A percentile compares a stretch with the other conserved stretches of the same genome.
Conservation (phyloP, 345 rosid species). For the Turnera subulata region DNA sequence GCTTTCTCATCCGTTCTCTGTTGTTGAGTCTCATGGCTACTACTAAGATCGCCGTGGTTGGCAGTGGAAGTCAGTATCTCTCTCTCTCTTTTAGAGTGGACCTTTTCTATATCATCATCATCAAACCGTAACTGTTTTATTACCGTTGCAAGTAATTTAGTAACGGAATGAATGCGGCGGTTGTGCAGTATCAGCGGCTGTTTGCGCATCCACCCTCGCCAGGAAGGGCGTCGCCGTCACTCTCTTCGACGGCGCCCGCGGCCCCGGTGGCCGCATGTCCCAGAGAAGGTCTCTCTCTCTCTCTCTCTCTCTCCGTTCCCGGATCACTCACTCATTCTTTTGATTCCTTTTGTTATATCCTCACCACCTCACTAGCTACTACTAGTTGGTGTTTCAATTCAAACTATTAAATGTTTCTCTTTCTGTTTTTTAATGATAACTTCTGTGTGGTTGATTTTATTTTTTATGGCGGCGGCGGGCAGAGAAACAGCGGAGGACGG, state of each 20-base stretch:
- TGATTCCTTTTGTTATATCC: no score
- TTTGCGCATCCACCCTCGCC: conserved; percentile 79
- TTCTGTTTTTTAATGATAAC: no score
- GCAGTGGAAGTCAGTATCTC: not conserved
- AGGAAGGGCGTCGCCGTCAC: conserved; percentile 68
- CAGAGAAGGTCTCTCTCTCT: conserved; percentile 58
- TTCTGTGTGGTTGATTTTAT: no score
- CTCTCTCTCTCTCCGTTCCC: not conserved
- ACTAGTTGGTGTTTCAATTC: no score
- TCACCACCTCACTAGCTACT: no score
- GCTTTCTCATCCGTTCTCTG: no score
- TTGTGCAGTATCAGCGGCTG: conserved; percentile 66
- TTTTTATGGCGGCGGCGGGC: no score
- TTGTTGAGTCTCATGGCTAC: no score
- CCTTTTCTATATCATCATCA: not conserved
- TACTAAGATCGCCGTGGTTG: not conserved
- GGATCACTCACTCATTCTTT: no score
- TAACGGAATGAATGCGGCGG: not conserved
- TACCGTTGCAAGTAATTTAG: no score
- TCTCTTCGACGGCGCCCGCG: conserved; percentile 73
- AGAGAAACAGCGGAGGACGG: conserved; percentile 71
- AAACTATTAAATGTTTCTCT: no score
- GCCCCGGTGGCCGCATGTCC: conserved; percentile 89
- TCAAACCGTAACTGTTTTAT: not conserved
- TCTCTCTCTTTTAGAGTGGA: not conserved